These are phyloP conservation scores for Backusella morwellensis DNA, from an alignment of 192 early-diverging fungal genomes.

Conservation along the genomic window DNA sequence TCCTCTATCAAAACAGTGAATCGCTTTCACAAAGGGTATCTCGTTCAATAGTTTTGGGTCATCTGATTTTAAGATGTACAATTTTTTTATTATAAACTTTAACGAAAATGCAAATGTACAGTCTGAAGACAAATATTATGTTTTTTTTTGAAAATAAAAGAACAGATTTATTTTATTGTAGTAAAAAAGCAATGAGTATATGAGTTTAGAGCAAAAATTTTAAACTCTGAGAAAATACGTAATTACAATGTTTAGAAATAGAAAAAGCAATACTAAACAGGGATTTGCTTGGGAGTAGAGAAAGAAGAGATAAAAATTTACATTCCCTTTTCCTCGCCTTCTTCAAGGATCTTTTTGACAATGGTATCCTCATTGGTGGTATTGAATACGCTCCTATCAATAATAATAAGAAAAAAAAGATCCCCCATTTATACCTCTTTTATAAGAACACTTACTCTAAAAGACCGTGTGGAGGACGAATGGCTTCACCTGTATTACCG, in stretches of 20 bases:
- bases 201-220: neutral
- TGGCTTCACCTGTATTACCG: slow-evolving; percentile 28
- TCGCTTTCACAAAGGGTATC: too few relatives aligned
- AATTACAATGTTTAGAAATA: neutral
- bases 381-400: slow-evolving; percentile 18
- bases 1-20: too few relatives aligned
- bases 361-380: slow-evolving; percentile 31
- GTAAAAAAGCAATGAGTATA: neutral
- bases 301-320: slow-evolving; percentile 3
- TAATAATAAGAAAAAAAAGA: neutral
- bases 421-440: neutral
- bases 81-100: too few relatives aligned
- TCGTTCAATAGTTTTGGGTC: too few relatives aligned
- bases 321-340: slow-evolving; percentile 27
- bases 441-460: slow-evolving; percentile 1
- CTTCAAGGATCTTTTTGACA: slow-evolving; percentile 30
- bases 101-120: too few relatives aligned
- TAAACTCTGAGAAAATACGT: neutral
- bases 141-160: neutral
- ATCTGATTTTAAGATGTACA: too few relatives aligned
- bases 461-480: slow-evolving; percentile 31
- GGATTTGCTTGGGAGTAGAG: neutral
- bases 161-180: neutral
- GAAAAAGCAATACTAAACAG: neutral
- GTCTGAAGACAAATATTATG: too few relatives aligned